These are phyloP conservation scores for Aristolochia contorta DNA, from an alignment of 164 flowering plant genomes.

Conservation along the genomic window DNA sequence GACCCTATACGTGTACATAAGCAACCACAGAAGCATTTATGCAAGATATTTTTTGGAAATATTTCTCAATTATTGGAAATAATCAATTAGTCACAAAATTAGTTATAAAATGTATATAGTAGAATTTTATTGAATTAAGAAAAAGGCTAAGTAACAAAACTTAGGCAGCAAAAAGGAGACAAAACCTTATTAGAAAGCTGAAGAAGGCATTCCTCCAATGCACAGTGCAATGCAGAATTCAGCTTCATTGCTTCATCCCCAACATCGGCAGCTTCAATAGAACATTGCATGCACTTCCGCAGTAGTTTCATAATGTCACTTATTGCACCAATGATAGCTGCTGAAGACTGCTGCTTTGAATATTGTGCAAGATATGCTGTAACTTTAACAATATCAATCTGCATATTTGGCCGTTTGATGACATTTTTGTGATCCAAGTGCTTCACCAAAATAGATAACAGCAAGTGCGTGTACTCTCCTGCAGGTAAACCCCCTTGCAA, in stretches of 20 bases:
- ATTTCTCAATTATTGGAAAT: not conserved
- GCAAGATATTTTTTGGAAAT: not conserved
- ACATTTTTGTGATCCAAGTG: slow-evolving; percentile 86
- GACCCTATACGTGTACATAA: not conserved
- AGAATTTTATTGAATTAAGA: too few relatives aligned
- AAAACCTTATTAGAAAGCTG: slow-evolving; percentile 62
- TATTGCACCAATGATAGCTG: slow-evolving; percentile 51
- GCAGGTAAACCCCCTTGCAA: slow-evolving; percentile 10
- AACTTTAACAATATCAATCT: slow-evolving; percentile 43
- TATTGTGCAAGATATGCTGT: slow-evolving; percentile 39
- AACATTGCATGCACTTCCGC: slow-evolving; percentile 62
- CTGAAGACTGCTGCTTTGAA: slow-evolving; percentile 49
- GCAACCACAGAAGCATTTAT: not conserved
- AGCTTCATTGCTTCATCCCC: slow-evolving; percentile 27
- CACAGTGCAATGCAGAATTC: slow-evolving; percentile 43
- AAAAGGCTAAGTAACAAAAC: not conserved
- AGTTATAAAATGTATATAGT: too few relatives aligned
- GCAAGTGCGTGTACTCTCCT: slow-evolving; percentile 61
- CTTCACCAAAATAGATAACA: slow-evolving; percentile 67
- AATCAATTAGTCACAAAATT: too few relatives aligned
- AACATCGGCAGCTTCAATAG: slow-evolving; percentile 34
- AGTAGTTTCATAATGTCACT: slow-evolving; percentile 65
- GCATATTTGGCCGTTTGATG: slow-evolving; percentile 41
- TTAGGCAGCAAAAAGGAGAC: not conserved
- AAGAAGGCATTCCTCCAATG: slow-evolving; percentile 58